A percentile compares a stretch with the other conserved stretches of the same genome.
phyloP scores from a whole-genome alignment of 345 rosid genomes.

The Luvunga scandens region DNA sequence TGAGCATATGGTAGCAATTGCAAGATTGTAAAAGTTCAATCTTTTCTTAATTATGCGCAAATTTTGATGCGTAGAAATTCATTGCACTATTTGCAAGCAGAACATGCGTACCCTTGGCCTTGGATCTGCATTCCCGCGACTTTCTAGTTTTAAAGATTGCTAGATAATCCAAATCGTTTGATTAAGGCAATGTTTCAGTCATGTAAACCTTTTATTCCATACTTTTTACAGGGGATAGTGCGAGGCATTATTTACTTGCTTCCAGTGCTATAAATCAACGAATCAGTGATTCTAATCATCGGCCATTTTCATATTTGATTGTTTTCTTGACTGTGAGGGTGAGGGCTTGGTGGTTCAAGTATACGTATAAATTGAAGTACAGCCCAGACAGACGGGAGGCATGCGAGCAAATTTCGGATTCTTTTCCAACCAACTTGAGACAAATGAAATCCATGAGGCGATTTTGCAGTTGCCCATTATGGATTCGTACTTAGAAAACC shows the following conservation, averaged over 20 bases:
- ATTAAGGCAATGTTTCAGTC: not conserved
- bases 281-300: not conserved
- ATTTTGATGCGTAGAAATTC: not conserved
- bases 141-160: not conserved
- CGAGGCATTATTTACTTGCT: not conserved
- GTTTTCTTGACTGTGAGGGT: not conserved
- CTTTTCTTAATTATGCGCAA: constrained; percentile 1
- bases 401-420: not conserved
- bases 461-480: constrained; percentile 13
- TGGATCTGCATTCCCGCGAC: not conserved
- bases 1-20: constrained; percentile 21
- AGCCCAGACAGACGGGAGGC: not conserved
- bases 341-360: not conserved
- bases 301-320: not conserved
- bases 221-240: not conserved
- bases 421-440: not conserved
- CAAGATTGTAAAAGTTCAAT: not conserved
- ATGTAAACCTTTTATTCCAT: not conserved
- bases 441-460: not conserved
- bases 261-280: not conserved
- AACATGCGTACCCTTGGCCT: not conserved
- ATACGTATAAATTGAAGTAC: not conserved
- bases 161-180: not conserved
- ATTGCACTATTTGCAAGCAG: not conserved
- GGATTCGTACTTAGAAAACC: not conserved